phyloP scores from a whole-genome alignment of 2,329 filamentous ascomycete species.

The Cadophora malorum region DNA sequence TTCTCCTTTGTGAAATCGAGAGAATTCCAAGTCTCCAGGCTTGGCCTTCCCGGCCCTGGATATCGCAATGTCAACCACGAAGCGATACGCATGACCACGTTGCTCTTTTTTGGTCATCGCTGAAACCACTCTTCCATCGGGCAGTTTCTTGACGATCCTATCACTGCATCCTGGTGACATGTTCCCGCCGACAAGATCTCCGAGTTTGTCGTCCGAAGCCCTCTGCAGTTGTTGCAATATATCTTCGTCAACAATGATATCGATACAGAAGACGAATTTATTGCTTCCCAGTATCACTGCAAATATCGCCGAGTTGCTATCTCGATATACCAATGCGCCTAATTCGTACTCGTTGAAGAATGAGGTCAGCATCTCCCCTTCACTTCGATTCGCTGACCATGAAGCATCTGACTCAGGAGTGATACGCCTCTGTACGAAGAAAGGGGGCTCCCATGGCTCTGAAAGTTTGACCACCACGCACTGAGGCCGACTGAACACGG shows the following conservation, averaged over 20 bases:
- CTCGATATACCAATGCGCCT: neutral
- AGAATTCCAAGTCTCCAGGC: neutral
- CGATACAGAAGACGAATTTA: neutral
- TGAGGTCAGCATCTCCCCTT: neutral
- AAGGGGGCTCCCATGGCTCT: neutral
- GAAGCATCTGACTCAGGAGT: neutral
- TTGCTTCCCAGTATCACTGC: neutral
- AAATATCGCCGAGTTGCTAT: neutral
- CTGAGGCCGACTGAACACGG: neutral
- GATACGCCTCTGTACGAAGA: neutral
- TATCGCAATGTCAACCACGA: neutral
- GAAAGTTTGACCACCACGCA: conserved; percentile 1
- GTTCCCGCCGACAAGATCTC: neutral
- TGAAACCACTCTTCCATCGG: neutral
- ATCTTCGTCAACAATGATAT: neutral
- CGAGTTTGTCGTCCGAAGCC: neutral
- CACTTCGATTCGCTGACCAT: neutral
- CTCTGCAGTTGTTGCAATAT: neutral
- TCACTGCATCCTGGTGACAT: neutral
- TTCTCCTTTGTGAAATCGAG: neutral
- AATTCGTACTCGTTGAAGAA: neutral
- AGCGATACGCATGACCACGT: neutral
- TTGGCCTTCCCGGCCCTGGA: neutral
- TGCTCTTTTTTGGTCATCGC: neutral
- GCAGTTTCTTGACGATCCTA: neutral